Conservation (phyloP, 257 asterid species). For the Coffea canephora region DNA sequence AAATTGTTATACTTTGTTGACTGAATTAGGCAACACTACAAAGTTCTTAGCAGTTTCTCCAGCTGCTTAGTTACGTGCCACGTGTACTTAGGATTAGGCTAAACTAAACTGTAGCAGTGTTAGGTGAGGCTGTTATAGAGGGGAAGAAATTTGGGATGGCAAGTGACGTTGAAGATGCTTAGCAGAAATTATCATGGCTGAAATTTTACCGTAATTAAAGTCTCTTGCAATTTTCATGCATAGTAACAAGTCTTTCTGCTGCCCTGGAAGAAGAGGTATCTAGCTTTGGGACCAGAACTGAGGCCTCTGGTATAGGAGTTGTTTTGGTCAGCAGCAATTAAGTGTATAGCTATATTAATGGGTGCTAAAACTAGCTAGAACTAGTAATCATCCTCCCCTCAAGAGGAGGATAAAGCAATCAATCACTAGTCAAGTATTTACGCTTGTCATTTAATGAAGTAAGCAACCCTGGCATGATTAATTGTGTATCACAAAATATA, state of each 20-base stretch:
- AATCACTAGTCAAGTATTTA: background rate
- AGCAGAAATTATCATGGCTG: background rate
- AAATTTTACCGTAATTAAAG: background rate
- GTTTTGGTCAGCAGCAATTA: background rate
- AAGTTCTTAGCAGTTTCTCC: too few relatives aligned
- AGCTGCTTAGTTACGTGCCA: too few relatives aligned
- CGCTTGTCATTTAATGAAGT: too few relatives aligned
- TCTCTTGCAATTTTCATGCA: background rate
- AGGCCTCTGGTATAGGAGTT: background rate
- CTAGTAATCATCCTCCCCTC: background rate
- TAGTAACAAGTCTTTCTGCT: background rate
- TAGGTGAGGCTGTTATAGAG: background rate
- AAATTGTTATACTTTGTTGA: background rate
- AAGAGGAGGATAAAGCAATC: background rate
- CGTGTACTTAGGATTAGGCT: background rate
- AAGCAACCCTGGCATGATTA: background rate
- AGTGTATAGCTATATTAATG: too few relatives aligned
- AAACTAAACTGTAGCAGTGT: background rate
- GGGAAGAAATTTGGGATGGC: background rate
- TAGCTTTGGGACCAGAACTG: background rate
- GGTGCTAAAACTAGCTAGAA: background rate
- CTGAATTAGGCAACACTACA: background rate
- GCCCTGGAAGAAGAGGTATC: background rate
- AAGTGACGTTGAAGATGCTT: background rate
- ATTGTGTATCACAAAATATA: too few relatives aligned